Evolutionary conservation across 352 stramenopile genomes (phyloP), one percentile per base, ranked within the genome.

Genomic region (Aphanomyces astaci): DNA sequence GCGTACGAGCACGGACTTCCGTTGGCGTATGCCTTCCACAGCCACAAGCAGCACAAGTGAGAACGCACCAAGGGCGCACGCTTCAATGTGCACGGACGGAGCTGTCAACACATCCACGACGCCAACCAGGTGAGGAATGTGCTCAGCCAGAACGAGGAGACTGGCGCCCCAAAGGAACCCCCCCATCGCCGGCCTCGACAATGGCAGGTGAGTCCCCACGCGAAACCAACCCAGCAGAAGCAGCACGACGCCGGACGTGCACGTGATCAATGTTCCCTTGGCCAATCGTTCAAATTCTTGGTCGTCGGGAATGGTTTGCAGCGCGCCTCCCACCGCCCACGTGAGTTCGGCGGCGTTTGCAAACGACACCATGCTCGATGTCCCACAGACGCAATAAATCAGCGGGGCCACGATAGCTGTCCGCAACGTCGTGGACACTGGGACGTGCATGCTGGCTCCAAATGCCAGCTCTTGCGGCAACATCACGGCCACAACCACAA

Each of bases 351-450:
- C 59, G 24, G 59, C 45, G 45, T 53, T 54, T 9, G 28, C 59
- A 32, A 66, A 66, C 28, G 22, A 66, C 1, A 66, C 19, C 24
- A 28, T 52, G 3, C 59, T 54, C 33, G 59, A 52, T 27, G 59
- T 52, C 13, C 59, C 59, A 32, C 45, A 66, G 33, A 66, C 11
- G 11, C 31, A 30, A n/a, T 66, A 66, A 4, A 66, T 9, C 3
- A 66, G 11, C 3, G 59, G 59, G 7, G 43, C 46, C 4, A 39
- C 59, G 2, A 66, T 28, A 36, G 28, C 43, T n/a, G 31, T 45
- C n/a, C 45, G 28, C 13, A 54, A 4, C 17, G 27, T 66, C 2
- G 32, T 66, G 4, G 28, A n/a, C 25, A 46, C 17, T 11, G 53
- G 28, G 31, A 62, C 17, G 24, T 62, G 53, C 25, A 62, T 25